These are phyloP conservation scores for Casuarina cunninghamiana DNA, from an alignment of 306 rosid species.

Conservation along the genomic window DNA sequence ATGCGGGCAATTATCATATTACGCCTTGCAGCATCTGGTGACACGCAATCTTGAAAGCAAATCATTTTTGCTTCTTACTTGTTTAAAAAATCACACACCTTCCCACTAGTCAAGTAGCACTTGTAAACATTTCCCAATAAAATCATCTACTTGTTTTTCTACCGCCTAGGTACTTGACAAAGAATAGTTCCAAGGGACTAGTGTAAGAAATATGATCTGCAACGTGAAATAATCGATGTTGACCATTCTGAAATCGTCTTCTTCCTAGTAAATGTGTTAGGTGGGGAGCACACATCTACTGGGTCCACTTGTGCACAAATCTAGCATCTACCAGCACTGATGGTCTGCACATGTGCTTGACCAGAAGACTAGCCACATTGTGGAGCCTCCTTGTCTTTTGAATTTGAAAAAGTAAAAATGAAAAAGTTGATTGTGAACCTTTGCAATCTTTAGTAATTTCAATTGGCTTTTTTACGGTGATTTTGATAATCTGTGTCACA, in stretches of 20 bases:
- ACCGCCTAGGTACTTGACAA: not conserved
- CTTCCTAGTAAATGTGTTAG: not conserved
- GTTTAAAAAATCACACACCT: not conserved
- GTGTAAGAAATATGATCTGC: no score
- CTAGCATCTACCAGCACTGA: not conserved
- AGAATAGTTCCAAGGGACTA: not conserved
- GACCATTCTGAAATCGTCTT: not conserved
- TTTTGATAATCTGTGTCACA: slow-evolving; percentile 67
- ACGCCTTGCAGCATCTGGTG: slow-evolving; percentile 74
- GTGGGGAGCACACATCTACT: not conserved
- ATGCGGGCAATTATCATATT: slow-evolving; percentile 74
- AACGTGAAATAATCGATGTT: not conserved
- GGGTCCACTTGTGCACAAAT: no score
- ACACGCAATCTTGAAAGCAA: slow-evolving; percentile 32
- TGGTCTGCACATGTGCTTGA: not conserved
- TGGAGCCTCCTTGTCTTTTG: not conserved
- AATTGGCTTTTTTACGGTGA: slow-evolving; percentile 49
- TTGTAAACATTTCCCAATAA: not conserved
- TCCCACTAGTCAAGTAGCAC: not conserved
- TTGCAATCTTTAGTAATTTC: not conserved
- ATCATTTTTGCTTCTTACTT: not conserved
- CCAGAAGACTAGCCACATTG: not conserved
- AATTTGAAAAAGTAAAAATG: not conserved
- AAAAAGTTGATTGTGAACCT: not conserved
- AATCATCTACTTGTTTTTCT: not conserved